Evolutionary conservation across 2,329 filamentous ascomycete species (phyloP), one percentile per base, ranked within the genome.

Genomic region (Ophiostoma australiae): DNA sequence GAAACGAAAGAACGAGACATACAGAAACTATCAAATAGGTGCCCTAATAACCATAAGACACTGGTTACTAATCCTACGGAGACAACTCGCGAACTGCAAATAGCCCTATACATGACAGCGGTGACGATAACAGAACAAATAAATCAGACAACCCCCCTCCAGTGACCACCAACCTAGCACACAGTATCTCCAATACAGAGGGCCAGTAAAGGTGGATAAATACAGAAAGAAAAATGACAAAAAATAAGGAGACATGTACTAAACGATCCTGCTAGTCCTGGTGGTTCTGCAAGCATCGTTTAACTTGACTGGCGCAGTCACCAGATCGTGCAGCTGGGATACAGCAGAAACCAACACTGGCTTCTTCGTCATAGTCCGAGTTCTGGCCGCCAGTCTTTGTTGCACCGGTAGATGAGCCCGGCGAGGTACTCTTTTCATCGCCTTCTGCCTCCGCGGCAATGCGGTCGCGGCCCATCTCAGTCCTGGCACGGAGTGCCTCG

Each of bases 401-500:
- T 37, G 63, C 63, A 10, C 20, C 35, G 5, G 63, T 23, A 8
- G 61, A 39, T 17, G 63, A 66, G 63, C 23, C 35, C 20, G 63
- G 20, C 35, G 33, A 6, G 3, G 17, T 23, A 15, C 44, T 11
- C 20, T 63, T 33, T 37, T 20, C 17, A 3, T 48, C 17, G 11
- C 23, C 10, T 17, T 63, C 68, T 27, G 58, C n/a, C 55, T n/a
- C 44, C 52, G 15, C 8, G 3, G 66, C 39, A 15, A 11, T 48
- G 37, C 23, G 37, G 35, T 69, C 35, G 31, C 4, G 2, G 44
- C 68, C 48, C 44, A 69, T 58, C 23, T 52, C 69, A 55, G 33
- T 61, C 13, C 15, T 20, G 37, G 37, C 65, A 52, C 37, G 78
- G 76, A 77, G 80, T 70, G 72, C 84, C 78, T 76, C 81, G 68